Conservation (phyloP, 306 rosid genomes). For the Vigna radiata region DNA sequence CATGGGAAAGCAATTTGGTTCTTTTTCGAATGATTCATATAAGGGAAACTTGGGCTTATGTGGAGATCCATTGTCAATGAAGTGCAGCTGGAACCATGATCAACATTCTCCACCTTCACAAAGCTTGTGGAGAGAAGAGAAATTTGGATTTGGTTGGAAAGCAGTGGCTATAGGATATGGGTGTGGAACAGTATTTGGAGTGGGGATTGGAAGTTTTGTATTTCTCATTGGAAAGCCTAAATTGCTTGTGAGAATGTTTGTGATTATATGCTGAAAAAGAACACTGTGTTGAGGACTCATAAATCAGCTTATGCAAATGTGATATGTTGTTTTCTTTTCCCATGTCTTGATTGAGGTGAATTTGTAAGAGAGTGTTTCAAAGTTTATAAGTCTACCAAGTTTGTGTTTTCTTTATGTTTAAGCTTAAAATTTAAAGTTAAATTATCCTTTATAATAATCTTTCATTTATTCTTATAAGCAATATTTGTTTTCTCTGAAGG, state of each 20-base stretch:
- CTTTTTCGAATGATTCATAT: conserved; percentile 46
- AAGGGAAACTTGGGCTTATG: conserved; percentile 31
- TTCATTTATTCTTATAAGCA: no score
- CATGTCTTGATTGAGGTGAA: background rate
- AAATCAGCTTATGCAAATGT: background rate
- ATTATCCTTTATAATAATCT: no score
- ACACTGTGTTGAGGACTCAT: background rate
- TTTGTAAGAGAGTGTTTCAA: background rate
- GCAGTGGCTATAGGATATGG: conserved; percentile 48
- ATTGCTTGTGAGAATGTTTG: conserved; percentile 22
- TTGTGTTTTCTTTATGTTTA: no score
- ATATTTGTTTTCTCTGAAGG: no score
- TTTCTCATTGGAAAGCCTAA: conserved; percentile 7
- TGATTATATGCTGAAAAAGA: background rate
- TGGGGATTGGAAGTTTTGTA: background rate
- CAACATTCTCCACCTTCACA: background rate
- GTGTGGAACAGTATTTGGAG: conserved; percentile 46
- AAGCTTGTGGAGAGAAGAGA: background rate
- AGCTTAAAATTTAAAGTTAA: no score
- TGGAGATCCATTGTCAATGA: conserved; percentile 42
- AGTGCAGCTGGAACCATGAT: conserved; percentile 10
- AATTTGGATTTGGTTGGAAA: conserved; percentile 48
- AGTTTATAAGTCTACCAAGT: background rate
- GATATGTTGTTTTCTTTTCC: background rate
- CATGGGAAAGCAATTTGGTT: background rate